A percentile compares a stretch with the other conserved stretches of the same genome.
These are phyloP conservation scores for Colletotrichum salicis DNA, from an alignment of 2,329 filamentous ascomycete species.

Conservation along the genomic window DNA sequence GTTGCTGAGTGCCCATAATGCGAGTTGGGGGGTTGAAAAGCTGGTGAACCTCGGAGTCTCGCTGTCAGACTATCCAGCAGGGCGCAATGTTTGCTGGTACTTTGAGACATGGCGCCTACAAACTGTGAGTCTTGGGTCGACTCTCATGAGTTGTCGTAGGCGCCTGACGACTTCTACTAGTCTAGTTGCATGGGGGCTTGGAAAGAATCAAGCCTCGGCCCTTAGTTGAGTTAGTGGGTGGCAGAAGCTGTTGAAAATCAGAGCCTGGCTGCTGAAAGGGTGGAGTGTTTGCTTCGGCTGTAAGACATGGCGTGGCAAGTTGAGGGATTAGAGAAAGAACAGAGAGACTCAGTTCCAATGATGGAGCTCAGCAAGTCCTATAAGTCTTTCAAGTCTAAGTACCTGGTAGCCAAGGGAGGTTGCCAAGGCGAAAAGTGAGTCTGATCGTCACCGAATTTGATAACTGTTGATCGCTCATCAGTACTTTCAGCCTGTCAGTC, in stretches of 20 bases:
- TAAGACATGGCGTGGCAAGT: not conserved
- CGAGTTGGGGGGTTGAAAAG: no score
- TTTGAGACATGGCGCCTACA: no score
- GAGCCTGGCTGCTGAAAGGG: not conserved
- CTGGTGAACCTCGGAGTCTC: no score
- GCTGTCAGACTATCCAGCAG: no score
- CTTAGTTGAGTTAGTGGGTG: not conserved
- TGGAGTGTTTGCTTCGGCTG: not conserved
- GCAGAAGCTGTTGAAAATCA: not conserved
- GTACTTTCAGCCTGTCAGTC: no score
- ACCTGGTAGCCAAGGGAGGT: not conserved
- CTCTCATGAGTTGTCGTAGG: not conserved
- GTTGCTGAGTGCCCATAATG: no score
- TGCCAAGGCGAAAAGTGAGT: not conserved
- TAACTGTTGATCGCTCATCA: not conserved
- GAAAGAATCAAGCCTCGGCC: not conserved
- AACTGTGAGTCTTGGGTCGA: not conserved
- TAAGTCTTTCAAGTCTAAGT: not conserved
- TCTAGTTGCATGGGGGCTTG: not conserved
- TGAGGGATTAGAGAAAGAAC: not conserved
- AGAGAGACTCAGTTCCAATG: not conserved
- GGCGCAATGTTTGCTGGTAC: no score
- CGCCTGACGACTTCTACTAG: not conserved
- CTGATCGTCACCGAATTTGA: not conserved
- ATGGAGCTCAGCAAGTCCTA: not conserved